Evolutionary conservation across 2,329 filamentous ascomycete genomes (phyloP), one percentile per base, ranked within the genome.

Genomic region (Cucurbitaria berberidis): DNA sequence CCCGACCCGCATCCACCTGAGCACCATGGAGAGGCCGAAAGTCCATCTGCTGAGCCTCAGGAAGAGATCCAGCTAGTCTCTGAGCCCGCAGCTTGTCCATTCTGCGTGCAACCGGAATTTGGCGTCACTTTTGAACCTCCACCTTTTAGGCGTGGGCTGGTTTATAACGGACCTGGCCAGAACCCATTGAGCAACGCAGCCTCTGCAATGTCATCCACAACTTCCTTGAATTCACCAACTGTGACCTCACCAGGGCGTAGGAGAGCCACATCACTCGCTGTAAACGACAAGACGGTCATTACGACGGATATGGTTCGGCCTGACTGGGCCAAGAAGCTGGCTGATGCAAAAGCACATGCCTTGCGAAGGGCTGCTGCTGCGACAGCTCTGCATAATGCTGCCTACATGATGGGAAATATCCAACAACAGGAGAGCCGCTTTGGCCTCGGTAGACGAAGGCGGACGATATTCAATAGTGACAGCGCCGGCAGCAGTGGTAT

Each of bases 41-140:
- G 75, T 36, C 64, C 75, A 40, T 60, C 76, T 48, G 69, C 76
- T 22, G 76, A 79, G 48, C 73, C 78, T 29, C 82, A 80, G 53
- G 80, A 81, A 55, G 79, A 86, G 41, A 78, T 79, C 3, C 84
- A 89, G 72, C 82, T 99, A 15, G 89, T 96, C 1, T 97, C 93
- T 6, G 93, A 98, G 69, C 90, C 95, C 2, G 91, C 95, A 1
- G 86, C 88, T 21, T 99, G 95, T 72, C 95, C 95, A 0, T 99
- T 97, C 75, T 99, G 95, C 74, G 91, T 95, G 45, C 91, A 95
- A 63, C 87, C 91, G 1, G 93, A 99, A 61, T 97, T 98, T 70
- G 95, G 95, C 41, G 89, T 99, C n/a, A 96, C 91, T 0, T 99
- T 97, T 73, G 87, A 93, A 4, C 84, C 92, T 11, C 95, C 95